These are phyloP conservation scores for Xylariaceae sp. DNA, from an alignment of 2,329 filamentous ascomycete genomes.

Conservation along the genomic window DNA sequence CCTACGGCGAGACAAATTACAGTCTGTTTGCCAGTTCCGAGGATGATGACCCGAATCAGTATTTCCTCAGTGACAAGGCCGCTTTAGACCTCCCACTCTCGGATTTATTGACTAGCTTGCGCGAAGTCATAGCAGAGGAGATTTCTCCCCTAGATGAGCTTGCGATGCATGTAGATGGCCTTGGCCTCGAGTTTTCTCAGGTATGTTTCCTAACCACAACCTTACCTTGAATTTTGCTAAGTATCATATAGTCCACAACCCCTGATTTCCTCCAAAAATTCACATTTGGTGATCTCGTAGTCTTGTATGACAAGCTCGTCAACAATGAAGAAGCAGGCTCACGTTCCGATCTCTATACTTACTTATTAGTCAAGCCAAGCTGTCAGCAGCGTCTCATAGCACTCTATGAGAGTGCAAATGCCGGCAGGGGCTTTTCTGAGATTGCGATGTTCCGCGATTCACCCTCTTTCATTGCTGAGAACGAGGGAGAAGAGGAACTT, in stretches of 20 bases:
- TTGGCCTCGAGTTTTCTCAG: slow-evolving; percentile 32
- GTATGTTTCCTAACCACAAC: slow-evolving; percentile 17
- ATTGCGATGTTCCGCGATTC: slow-evolving; percentile 29
- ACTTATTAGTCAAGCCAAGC: slow-evolving; percentile 31
- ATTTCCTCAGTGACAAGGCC: slow-evolving; percentile 30
- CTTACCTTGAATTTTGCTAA: slow-evolving; percentile 17
- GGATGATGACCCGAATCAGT: slow-evolving; percentile 31
- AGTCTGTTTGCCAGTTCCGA: slow-evolving; percentile 30
- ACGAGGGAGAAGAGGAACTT: slow-evolving; percentile 5
- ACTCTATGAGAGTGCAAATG: slow-evolving; percentile 28
- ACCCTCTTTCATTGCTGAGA: slow-evolving; percentile 12
- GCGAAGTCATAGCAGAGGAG: slow-evolving; percentile 30
- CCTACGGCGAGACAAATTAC: slow-evolving; percentile 31
- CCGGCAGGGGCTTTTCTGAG: slow-evolving; percentile 30
- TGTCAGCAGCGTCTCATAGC: slow-evolving; percentile 31
- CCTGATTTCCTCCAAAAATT: slow-evolving; percentile 27
- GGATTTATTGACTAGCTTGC: slow-evolving; percentile 27
- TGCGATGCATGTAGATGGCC: slow-evolving; percentile 30
- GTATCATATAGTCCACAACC: slow-evolving; percentile 25
- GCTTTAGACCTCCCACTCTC: slow-evolving; percentile 24
- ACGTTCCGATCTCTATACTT: slow-evolving; percentile 27
- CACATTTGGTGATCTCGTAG: slow-evolving; percentile 30
- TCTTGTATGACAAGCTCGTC: slow-evolving; percentile 29
- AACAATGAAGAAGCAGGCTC: slow-evolving; percentile 26
- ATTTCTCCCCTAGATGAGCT: slow-evolving; percentile 33